Evolutionary conservation across 1,284 basidiomycete species (phyloP).

Genomic region (Ceratobasidium theobromae): DNA sequence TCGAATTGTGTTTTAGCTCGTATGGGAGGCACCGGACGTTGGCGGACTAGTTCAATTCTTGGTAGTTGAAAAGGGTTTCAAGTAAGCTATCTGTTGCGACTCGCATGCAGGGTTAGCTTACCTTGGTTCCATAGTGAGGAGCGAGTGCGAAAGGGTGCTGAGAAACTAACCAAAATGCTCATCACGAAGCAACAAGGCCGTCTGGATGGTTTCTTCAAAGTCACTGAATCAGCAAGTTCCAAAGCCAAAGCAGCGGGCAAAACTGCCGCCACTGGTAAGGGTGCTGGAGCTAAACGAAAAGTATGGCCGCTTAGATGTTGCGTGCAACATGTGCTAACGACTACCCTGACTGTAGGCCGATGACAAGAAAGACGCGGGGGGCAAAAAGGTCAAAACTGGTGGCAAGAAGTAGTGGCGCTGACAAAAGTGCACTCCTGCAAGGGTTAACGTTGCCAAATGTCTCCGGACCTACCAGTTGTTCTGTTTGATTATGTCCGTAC

Average conservation of each 20-base stretch:
- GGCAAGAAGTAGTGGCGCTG: slow-evolving; percentile 38
- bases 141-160: slow-evolving; percentile 91
- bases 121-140: slow-evolving; percentile 70
- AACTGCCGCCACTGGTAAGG: slow-evolving; percentile 43
- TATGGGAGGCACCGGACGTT: slow-evolving; percentile 92
- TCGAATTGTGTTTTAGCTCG: slow-evolving; percentile 57
- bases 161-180: slow-evolving; percentile 86
- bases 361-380: slow-evolving; percentile 39
- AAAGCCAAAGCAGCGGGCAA: slow-evolving; percentile 43
- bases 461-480: too few relatives aligned
- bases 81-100: slow-evolving; percentile 54
- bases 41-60: slow-evolving; percentile 95
- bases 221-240: slow-evolving; percentile 54
- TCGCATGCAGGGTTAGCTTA: slow-evolving; percentile 30
- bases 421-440: background rate
- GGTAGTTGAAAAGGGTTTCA: slow-evolving; percentile 95
- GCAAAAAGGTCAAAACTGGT: slow-evolving; percentile 39
- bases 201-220: slow-evolving; percentile 91
- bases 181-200: slow-evolving; percentile 94
- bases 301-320: slow-evolving; percentile 43
- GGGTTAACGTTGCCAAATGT: background rate
- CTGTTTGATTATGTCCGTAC: too few relatives aligned
- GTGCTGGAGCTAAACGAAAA: slow-evolving; percentile 63
- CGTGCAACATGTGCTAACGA: background rate
- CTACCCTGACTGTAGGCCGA: slow-evolving; percentile 35